Evolutionary conservation across 2,329 filamentous ascomycete species (phyloP), one percentile per base, ranked within the genome.

Genomic region (Xylaria sp.): DNA sequence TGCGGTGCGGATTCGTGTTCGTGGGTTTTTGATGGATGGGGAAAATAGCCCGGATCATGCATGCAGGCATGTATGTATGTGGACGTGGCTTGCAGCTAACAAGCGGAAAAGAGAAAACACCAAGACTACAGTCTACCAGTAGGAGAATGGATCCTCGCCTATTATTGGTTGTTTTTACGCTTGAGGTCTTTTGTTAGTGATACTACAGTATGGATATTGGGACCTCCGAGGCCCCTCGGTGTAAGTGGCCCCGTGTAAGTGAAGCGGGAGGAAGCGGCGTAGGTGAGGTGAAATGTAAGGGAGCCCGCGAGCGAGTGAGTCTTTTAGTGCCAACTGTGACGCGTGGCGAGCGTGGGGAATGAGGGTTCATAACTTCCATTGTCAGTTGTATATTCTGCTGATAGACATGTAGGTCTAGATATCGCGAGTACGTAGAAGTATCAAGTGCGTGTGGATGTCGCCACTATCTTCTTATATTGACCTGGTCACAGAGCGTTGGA

Each of bases 21-120:
- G 28, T 20, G 13, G 41, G 6, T n/a, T 18, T 7, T 18, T 7
- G 8, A 20, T 23, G 28, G 28, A 52, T 31, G 49, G 52, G 8
- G 52, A 55, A 9, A 33, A 33, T 12, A 6, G 6, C 9, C 52
- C 52, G 52, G 52, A 55, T 55, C 52, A 55, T 55, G 28, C 52
- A 55, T 55, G 52, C 52, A 33, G 18, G 20, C n/a, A 25, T 9
- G 52, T 28, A 33, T 31, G 20, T 9, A 25, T 9, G 49, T n/a
- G 49, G 49, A 31, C 49, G 49, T 52, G 49, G 49, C 49, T 55
- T 55, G 52, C 52, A 55, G 52, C 52, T 55, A 55, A 55, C 52
- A 25, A 49, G 20, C 20, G 10, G 46, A 25, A 25, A 49, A 9
- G 20, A 9, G 20, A 49, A 23, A 49, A 20, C 18, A 10, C 25